These are phyloP conservation scores for Chytriomyces sp. DNA, from an alignment of 192 early-diverging fungal species.

Conservation along the genomic window DNA sequence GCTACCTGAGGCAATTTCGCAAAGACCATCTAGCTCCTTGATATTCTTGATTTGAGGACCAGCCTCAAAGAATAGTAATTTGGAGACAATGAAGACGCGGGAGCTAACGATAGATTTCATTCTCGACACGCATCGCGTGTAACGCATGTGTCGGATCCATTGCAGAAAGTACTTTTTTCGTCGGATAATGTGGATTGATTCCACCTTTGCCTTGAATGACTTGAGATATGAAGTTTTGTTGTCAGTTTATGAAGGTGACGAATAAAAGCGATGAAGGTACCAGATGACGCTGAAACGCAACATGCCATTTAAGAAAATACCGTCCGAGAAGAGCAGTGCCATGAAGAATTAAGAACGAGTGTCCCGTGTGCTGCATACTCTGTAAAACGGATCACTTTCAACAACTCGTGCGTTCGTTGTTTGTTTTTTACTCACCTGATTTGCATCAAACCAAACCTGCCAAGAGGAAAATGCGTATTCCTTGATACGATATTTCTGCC, in stretches of 20 bases:
- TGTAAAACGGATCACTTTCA: neutral
- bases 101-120: neutral
- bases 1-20: neutral
- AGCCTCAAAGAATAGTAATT: neutral
- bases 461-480: neutral
- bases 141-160: neutral
- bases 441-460: neutral
- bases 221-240: neutral
- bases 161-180: neutral
- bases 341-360: neutral
- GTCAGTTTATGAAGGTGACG: neutral
- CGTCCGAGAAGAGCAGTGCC: neutral
- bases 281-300: neutral
- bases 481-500: neutral
- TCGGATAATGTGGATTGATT: neutral
- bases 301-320: neutral
- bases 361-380: neutral
- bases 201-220: neutral
- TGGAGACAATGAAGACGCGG: neutral
- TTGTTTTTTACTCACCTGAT: neutral
- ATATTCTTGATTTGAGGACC: neutral
- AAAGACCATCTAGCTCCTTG: neutral
- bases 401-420: neutral
- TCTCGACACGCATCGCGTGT: neutral
- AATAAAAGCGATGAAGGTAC: neutral